Conservation (phyloP, 2,329 filamentous ascomycete species). For the Hysterium pulicare region DNA sequence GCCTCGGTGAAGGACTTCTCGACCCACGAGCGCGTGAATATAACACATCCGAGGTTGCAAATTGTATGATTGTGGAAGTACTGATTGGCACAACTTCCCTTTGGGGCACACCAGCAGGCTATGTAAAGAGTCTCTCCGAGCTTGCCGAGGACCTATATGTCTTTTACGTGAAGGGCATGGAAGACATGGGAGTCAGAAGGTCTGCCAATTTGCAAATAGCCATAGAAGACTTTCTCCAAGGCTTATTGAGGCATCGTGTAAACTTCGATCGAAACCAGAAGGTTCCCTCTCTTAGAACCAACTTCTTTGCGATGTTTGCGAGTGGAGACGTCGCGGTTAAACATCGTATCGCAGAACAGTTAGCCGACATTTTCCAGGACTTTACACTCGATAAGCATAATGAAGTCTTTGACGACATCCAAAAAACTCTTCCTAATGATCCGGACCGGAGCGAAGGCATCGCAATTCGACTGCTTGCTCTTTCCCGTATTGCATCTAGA, state of each 20-base stretch:
- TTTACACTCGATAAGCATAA: slow-evolving; percentile 84
- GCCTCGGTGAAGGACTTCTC: slow-evolving; percentile 27
- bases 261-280: slow-evolving; percentile 61
- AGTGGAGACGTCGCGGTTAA: slow-evolving; percentile 68
- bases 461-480: slow-evolving; percentile 72
- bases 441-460: slow-evolving; percentile 74
- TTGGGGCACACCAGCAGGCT: slow-evolving; percentile 17
- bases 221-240: slow-evolving; percentile 66
- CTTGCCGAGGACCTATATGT: slow-evolving; percentile 73
- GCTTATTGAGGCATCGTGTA: slow-evolving; percentile 63
- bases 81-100: slow-evolving; percentile 26
- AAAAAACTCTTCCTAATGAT: slow-evolving; percentile 74
- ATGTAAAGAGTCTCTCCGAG: slow-evolving; percentile 49
- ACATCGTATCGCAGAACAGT: slow-evolving; percentile 65
- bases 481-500: slow-evolving; percentile 71
- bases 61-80: slow-evolving; percentile 33
- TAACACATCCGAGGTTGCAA: slow-evolving; percentile 38
- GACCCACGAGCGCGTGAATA: slow-evolving; percentile 33
- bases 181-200: slow-evolving; percentile 62
- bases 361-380: slow-evolving; percentile 73
- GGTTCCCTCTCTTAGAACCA: slow-evolving; percentile 64
- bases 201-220: slow-evolving; percentile 66
- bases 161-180: slow-evolving; percentile 66
- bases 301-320: slow-evolving; percentile 69
- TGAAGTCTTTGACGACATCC: slow-evolving; percentile 76